Evolutionary conservation across 2,329 filamentous ascomycete genomes (phyloP).

Genomic region (Fusarium domesticum): DNA sequence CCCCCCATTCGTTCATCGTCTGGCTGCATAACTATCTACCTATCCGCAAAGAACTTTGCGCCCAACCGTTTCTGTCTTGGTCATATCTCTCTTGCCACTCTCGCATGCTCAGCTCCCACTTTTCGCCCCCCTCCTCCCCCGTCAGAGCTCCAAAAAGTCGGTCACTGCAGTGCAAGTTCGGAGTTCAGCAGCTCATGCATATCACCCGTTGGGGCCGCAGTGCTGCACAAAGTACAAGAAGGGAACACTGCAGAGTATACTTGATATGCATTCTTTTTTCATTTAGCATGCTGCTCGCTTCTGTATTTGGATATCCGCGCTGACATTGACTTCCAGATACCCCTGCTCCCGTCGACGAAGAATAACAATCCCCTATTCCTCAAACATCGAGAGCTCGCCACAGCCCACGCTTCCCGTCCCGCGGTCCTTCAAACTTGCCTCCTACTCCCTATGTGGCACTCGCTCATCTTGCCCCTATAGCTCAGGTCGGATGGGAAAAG

Average conservation of each 20-base stretch:
- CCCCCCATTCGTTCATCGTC: constrained; percentile 6
- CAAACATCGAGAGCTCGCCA: constrained; percentile 1
- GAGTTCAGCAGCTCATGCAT: constrained; percentile 3
- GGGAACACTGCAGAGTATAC: background rate
- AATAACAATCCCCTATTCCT: background rate
- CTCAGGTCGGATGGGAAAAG: too few relatives aligned
- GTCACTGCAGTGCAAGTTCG: constrained; percentile 5
- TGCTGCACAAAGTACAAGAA: background rate
- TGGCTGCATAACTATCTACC: constrained; percentile 3
- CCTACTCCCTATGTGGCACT: too few relatives aligned
- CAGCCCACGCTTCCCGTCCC: constrained; percentile 10
- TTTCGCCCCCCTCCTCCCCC: background rate
- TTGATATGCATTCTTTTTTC: background rate
- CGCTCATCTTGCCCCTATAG: background rate
- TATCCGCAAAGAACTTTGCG: too few relatives aligned
- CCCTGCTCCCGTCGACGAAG: constrained; percentile 6
- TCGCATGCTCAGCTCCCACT: constrained; percentile 6
- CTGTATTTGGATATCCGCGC: background rate
- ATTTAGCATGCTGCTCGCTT: background rate
- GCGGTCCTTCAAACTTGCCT: constrained; percentile 1
- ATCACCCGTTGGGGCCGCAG: constrained; percentile 4
- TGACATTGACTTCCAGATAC: background rate
- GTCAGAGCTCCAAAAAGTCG: constrained; percentile 11
- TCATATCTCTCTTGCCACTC: background rate
- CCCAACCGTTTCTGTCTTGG: background rate